Percentiles rank a stretch among this genome's conserved stretches.
These are phyloP conservation scores for Trypanosomatidae sp. DNA, from an alignment of 208 protist genomes.

Conservation along the genomic window DNA sequence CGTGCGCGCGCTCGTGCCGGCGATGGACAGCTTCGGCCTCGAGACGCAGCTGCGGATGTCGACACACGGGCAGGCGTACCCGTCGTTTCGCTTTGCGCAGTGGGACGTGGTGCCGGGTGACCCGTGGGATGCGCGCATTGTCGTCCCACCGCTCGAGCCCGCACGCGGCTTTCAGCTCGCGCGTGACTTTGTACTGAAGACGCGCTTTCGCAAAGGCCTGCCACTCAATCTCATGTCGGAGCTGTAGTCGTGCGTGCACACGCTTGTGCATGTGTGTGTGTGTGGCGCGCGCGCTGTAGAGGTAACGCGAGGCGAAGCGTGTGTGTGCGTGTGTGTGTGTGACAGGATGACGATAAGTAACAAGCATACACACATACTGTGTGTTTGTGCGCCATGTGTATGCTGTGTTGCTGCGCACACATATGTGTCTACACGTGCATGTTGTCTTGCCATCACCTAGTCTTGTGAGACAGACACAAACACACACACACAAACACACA, in stretches of 20 bases:
- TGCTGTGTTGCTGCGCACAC: neutral
- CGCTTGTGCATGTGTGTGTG: neutral
- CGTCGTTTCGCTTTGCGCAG: conserved; percentile 91
- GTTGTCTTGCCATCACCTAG: neutral
- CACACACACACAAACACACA: no score
- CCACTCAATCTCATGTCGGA: conserved; percentile 40
- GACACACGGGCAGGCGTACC: conserved; percentile 95
- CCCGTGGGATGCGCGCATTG: conserved; percentile 95
- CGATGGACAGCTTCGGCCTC: conserved; percentile 99
- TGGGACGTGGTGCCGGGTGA: conserved; percentile 98
- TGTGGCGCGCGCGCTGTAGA: neutral
- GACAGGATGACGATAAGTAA: neutral
- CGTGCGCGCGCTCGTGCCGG: conserved; percentile 92
- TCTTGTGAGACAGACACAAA: no score
- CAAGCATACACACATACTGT: neutral
- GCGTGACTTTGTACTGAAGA: conserved; percentile 99
- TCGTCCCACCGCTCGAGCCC: conserved; percentile 93
- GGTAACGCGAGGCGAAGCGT: no score
- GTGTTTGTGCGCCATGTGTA: neutral
- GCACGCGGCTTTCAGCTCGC: conserved; percentile 87
- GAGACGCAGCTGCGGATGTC: conserved; percentile 97
- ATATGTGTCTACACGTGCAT: neutral
- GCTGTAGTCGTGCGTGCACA: conserved; percentile 8
- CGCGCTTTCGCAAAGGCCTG: conserved; percentile 94
- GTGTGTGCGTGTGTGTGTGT: no score